These are phyloP conservation scores for Stephanocyclus meneghinianus DNA, from an alignment of 352 stramenopile genomes.

Conservation along the genomic window DNA sequence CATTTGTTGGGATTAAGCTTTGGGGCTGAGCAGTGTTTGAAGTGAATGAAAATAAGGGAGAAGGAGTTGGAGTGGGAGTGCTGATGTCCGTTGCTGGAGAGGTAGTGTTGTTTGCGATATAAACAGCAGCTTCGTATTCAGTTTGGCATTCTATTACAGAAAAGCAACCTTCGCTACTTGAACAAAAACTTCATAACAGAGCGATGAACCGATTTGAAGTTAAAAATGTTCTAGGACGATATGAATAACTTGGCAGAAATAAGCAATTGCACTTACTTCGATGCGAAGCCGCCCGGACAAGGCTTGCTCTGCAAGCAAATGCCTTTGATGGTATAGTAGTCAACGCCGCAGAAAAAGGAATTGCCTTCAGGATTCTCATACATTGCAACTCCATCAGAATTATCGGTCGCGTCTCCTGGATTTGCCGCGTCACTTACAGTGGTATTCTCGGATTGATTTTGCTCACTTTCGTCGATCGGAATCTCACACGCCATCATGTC, in stretches of 20 bases:
- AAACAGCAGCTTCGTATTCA: constrained; percentile 25
- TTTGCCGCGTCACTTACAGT: background rate
- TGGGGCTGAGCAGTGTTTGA: background rate
- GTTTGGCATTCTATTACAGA: constrained; percentile 10
- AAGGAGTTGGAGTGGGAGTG: background rate
- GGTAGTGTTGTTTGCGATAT: constrained; percentile 1
- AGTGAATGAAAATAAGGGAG: background rate
- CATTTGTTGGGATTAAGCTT: no score
- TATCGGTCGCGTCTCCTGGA: background rate
- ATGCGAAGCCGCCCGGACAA: constrained; percentile 11
- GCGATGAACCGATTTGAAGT: background rate
- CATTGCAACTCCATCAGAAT: background rate
- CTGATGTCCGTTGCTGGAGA: background rate
- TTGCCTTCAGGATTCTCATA: constrained; percentile 49
- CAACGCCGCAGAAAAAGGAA: constrained; percentile 43
- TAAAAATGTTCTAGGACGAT: background rate
- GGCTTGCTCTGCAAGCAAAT: constrained; percentile 39
- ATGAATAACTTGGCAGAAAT: background rate
- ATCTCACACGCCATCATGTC: constrained; percentile 34
- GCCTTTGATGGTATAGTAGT: constrained; percentile 22
- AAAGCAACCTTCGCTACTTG: constrained; percentile 35
- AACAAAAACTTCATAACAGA: constrained; percentile 16
- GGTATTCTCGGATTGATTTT: background rate
- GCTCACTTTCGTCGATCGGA: background rate
- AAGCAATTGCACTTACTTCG: constrained; percentile 5